phyloP scores from a whole-genome alignment of 163 green algal genomes.

The Trebouxia gelatinosa region DNA sequence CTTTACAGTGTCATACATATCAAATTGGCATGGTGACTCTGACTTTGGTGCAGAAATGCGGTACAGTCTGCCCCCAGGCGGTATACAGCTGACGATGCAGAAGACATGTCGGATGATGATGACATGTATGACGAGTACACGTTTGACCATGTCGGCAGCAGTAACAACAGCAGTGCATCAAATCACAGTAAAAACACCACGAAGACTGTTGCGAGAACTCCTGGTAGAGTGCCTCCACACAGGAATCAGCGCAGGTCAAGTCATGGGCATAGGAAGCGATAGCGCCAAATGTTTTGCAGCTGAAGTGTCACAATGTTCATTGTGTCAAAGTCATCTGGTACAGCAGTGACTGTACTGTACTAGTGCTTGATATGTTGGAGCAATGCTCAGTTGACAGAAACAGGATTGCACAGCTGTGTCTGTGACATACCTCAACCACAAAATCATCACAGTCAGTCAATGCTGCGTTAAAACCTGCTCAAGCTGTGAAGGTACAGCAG shows the following conservation, averaged over 20 bases:
- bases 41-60: background rate
- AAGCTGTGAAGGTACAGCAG: too few relatives aligned
- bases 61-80: background rate
- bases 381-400: too few relatives aligned
- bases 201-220: background rate
- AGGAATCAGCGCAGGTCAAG: background rate
- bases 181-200: too few relatives aligned
- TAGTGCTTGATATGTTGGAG: too few relatives aligned
- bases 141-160: constrained; percentile 1
- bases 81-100: constrained; percentile 19
- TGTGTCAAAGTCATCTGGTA: too few relatives aligned
- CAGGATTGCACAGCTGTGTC: too few relatives aligned
- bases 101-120: constrained; percentile 20
- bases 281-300: background rate
- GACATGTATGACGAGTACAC: constrained; percentile 3
- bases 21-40: too few relatives aligned
- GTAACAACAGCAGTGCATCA: background rate
- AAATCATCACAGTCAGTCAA: too few relatives aligned
- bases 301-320: background rate
- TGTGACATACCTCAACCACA: too few relatives aligned
- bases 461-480: too few relatives aligned
- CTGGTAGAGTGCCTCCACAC: constrained; percentile 12
- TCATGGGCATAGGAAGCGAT: constrained; percentile 2
- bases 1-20: too few relatives aligned
- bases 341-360: too few relatives aligned